Evolutionary conservation across 2,329 filamentous ascomycete genomes (phyloP), one percentile per base, ranked within the genome.

Genomic region (Pyricularia sp.): DNA sequence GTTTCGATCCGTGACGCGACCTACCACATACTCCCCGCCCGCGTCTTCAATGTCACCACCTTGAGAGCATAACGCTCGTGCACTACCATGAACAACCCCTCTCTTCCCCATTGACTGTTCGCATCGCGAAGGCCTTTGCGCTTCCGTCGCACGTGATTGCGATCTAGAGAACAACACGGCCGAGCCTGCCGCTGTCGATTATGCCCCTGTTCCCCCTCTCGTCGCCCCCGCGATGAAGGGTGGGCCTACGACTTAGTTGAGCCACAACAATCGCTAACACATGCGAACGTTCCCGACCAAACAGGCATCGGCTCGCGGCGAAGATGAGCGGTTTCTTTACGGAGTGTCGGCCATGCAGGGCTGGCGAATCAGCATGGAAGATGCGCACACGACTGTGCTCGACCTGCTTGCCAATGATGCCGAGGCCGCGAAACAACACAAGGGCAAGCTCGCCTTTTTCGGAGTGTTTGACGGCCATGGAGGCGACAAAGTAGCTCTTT

Each of bases 301-400:
- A 66, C 75, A 97, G 94, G 83, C 87, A 79, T 99, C 94, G 73
- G 88, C 89, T 76, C 87, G 87, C 75, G 93, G 93, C 78, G 88
- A 91, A 80, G 93, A 97, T 90, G 92, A 96, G 70, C 88, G 91
- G 75, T 87, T 96, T 75, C 79, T 94, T 75, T 99, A 90, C 78
- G 94, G 94, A 74, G 87, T 97, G 70, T 99, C 94, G 70, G 92
- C 92, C 78, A 99, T 99, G 94, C 94, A 99, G 79, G 94, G 94
- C 82, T 99, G 94, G 94, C 90, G 94, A 80, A 97, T 99, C 80
- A 96, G 91, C 82, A 99, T 99, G 94, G 94, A 99, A 78, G 94
- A 99, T 76, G 88, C 94, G 68, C 94, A 99, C 79, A 91, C 90
- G 67, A 85, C 90, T 65, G 81, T 97, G 64, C 89, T 99, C 75